phyloP scores from a whole-genome alignment of 2,329 filamentous ascomycete genomes.

The Nigrospora sphaerica region DNA sequence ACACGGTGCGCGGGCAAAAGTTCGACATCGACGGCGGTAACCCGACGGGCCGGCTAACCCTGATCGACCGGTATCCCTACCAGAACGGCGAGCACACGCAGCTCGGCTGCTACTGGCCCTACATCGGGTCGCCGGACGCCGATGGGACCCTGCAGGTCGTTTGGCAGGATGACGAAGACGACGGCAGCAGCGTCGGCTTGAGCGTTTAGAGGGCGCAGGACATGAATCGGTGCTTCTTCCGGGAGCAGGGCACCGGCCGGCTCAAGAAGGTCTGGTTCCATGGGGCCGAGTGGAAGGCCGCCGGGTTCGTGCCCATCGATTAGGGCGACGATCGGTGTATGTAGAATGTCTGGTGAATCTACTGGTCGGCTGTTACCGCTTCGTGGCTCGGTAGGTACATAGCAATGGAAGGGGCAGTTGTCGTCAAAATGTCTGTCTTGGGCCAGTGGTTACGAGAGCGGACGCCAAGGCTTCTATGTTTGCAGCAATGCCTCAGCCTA shows the following conservation, averaged over 20 bases:
- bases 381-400: no score
- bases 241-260: constrained; percentile 4
- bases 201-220: constrained; percentile 12
- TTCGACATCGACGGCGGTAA: constrained; percentile 10
- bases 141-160: constrained; percentile 11
- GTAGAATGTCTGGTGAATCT: no score
- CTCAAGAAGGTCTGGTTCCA: constrained; percentile 16
- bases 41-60: constrained; percentile 8
- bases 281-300: constrained; percentile 10
- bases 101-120: constrained; percentile 14
- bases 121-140: constrained; percentile 12
- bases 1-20: constrained; percentile 10
- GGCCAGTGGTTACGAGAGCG: no score
- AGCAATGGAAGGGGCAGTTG: no score
- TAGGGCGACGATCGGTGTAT: background rate
- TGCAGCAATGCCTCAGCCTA: no score
- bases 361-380: no score
- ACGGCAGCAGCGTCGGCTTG: constrained; percentile 4
- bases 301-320: constrained; percentile 9
- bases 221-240: constrained; percentile 17
- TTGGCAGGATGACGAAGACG: constrained; percentile 8
- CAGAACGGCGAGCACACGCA: constrained; percentile 6
- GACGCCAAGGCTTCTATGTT: no score
- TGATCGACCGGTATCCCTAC: constrained; percentile 12
- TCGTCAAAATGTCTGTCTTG: no score